Conservation (phyloP, 2,329 filamentous ascomycete species). For the Epichloe sp. region DNA sequence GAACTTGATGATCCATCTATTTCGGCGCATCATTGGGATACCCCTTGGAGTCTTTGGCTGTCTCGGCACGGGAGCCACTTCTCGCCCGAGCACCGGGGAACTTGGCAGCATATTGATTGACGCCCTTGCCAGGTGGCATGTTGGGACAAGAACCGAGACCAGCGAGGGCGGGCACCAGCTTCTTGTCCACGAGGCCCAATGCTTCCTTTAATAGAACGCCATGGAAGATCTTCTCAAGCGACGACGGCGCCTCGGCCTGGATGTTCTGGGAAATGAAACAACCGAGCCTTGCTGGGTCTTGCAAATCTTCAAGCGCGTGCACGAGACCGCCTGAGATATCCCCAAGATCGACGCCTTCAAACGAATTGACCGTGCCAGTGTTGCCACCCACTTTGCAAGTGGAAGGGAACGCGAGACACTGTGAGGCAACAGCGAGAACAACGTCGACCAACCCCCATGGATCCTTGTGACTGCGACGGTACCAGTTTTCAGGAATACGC, state of each 20-base stretch:
- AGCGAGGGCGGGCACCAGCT: neutral
- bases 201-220: slow-evolving; percentile 1
- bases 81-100: slow-evolving; percentile 1
- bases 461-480: slow-evolving; percentile 27
- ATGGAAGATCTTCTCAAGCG: slow-evolving; percentile 3
- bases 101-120: slow-evolving; percentile 3
- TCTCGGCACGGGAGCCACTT: neutral
- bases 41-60: slow-evolving; percentile 3
- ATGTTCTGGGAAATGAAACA: slow-evolving; percentile 5
- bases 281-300: neutral
- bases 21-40: slow-evolving; percentile 3
- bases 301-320: slow-evolving; percentile 15
- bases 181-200: neutral
- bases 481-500: slow-evolving; percentile 39
- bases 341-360: slow-evolving; percentile 28
- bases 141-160: slow-evolving; percentile 1
- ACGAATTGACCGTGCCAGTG: slow-evolving; percentile 33
- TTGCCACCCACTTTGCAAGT: slow-evolving; percentile 29
- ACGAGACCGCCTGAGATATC: slow-evolving; percentile 32
- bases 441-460: slow-evolving; percentile 26
- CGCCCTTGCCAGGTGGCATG: slow-evolving; percentile 4
- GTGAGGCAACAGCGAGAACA: slow-evolving; percentile 22
- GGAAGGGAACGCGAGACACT: slow-evolving; percentile 17
- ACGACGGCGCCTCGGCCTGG: slow-evolving; percentile 5
- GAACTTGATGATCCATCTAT: neutral